These are phyloP conservation scores for Talaromyces borbonicus DNA, from an alignment of 495 filamentous ascomycete species.

Conservation along the genomic window DNA sequence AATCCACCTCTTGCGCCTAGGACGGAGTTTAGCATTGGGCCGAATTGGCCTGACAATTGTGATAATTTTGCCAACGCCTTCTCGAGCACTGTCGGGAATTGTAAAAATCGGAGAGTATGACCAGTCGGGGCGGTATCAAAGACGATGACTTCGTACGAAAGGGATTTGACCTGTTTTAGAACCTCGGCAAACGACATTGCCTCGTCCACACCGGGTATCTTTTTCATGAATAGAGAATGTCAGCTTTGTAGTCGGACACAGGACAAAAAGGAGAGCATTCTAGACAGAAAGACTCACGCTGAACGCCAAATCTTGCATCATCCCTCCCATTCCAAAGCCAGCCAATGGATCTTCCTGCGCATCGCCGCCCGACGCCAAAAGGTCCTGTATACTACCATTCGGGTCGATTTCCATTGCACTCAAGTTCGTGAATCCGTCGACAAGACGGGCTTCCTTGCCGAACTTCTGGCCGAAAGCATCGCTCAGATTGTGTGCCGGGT, in stretches of 20 bases:
- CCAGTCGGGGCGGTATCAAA: constrained; percentile 99
- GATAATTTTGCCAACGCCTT: constrained; percentile 96
- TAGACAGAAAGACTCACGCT: constrained; percentile 39
- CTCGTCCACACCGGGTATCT: constrained; percentile 98
- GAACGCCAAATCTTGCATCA: constrained; percentile 67
- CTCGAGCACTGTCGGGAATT: constrained; percentile 96
- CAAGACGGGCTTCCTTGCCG: constrained; percentile 89
- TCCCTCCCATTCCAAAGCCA: constrained; percentile 55
- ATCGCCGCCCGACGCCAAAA: constrained; percentile 73
- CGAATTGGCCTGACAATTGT: constrained; percentile 87
- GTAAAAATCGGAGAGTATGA: constrained; percentile 96
- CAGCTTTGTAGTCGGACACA: no score
- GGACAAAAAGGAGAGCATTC: no score
- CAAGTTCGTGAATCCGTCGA: constrained; percentile 87
- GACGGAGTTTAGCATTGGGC: constrained; percentile 89
- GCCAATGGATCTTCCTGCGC: constrained; percentile 57
- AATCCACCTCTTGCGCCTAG: constrained; percentile 73
- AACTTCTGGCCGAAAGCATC: constrained; percentile 99
- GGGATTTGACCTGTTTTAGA: constrained; percentile 97
- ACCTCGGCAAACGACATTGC: constrained; percentile 99
- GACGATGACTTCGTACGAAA: constrained; percentile 96
- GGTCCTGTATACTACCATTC: constrained; percentile 93
- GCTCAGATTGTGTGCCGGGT: constrained; percentile 96
- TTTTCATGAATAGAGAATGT: no score
- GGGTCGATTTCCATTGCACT: constrained; percentile 99